A percentile compares a stretch with the other conserved stretches of the same genome.
Evolutionary conservation across 1,139 yeast genomes (phyloP).

Genomic region (Scheffersomyces stambukii): DNA sequence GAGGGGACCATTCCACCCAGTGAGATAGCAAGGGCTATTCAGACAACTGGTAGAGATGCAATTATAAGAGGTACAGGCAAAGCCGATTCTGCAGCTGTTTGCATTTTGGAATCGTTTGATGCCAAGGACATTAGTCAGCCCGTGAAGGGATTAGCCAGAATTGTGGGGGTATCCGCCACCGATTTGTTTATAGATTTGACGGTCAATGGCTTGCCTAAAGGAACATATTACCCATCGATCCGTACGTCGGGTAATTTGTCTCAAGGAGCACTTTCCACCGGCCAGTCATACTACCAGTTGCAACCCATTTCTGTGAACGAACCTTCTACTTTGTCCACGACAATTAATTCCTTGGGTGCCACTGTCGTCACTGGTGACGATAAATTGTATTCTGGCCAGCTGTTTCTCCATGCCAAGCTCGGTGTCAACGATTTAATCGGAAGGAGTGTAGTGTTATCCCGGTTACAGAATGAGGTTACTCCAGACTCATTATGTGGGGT

Average conservation of each 20-base stretch:
- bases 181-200: slow-evolving; percentile 71
- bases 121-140: slow-evolving; percentile 47
- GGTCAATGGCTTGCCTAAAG: slow-evolving; percentile 62
- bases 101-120: slow-evolving; percentile 75
- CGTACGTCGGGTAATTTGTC: slow-evolving; percentile 74
- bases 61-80: slow-evolving; percentile 88
- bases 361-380: slow-evolving; percentile 14
- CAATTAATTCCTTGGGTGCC: slow-evolving; percentile 38
- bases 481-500: slow-evolving; percentile 69
- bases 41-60: slow-evolving; percentile 77
- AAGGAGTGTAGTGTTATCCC: slow-evolving; percentile 65
- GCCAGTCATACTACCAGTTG: slow-evolving; percentile 44
- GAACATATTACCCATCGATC: slow-evolving; percentile 66
- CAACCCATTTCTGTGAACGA: slow-evolving; percentile 44
- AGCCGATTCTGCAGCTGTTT: slow-evolving; percentile 87
- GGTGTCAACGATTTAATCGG: slow-evolving; percentile 70
- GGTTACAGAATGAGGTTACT: slow-evolving; percentile 32
- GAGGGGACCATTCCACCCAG: slow-evolving; percentile 70
- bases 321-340: slow-evolving; percentile 29
- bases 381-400: slow-evolving; percentile 52
- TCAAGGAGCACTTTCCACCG: slow-evolving; percentile 68
- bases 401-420: slow-evolving; percentile 56
- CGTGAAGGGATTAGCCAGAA: slow-evolving; percentile 83
- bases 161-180: slow-evolving; percentile 60
- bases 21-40: slow-evolving; percentile 58